Evolutionary conservation across 202 grass and related monocot species (phyloP).

Genomic region (Cymbopogon flexuosus): DNA sequence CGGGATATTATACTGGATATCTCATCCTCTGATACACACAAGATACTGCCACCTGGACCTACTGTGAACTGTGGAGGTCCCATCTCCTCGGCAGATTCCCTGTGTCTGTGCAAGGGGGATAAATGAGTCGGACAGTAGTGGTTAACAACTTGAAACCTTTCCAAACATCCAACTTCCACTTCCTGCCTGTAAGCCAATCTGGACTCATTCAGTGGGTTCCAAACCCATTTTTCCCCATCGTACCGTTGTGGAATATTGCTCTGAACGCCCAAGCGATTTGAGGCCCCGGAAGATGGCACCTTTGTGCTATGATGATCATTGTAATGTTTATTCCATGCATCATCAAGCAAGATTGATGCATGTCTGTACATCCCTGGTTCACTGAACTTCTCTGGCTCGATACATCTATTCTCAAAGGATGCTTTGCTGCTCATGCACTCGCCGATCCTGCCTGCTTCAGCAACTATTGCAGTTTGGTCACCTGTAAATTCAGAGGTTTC

Average conservation of each 20-base stretch:
- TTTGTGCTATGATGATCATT: conserved; percentile 15
- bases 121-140: conserved; percentile 39
- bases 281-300: background rate
- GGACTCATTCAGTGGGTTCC: conserved; percentile 41
- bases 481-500: conserved; percentile 28
- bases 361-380: background rate
- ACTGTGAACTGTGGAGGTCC: conserved; percentile 35
- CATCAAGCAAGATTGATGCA: conserved; percentile 14
- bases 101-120: conserved; percentile 33
- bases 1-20: conserved; percentile 86
- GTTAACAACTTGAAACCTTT: conserved; percentile 56
- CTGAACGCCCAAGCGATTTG: conserved; percentile 10
- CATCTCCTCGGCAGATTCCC: conserved; percentile 37
- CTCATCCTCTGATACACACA: conserved; percentile 66
- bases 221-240: conserved; percentile 43
- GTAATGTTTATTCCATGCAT: background rate
- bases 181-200: conserved; percentile 44
- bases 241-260: conserved; percentile 6
- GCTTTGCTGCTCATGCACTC: background rate
- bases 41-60: conserved; percentile 54
- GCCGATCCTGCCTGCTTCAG: background rate
- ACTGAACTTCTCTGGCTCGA: conserved; percentile 16
- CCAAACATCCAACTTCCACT: conserved; percentile 27
- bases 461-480: conserved; percentile 1
- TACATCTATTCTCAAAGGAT: conserved; percentile 10